Base-by-base conservation (phyloP, 331 rosid genomes). In the Malus hybrid region DNA sequence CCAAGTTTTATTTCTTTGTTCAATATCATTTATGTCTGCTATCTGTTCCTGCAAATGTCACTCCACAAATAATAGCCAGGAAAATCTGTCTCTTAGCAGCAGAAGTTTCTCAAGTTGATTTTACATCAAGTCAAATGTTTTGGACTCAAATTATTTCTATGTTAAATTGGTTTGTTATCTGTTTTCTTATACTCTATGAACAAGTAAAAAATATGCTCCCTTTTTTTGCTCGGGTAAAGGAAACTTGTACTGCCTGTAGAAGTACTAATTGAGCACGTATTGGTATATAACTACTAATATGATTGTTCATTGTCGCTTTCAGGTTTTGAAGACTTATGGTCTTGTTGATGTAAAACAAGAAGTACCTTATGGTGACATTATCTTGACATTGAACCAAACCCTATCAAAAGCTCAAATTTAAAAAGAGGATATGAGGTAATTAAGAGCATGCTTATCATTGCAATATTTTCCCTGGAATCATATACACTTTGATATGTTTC, bases 271-370 rank as follows among this genome's bases (percentile, higher is more conserved):
- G 60, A 36, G 42, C 6, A 4, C 3, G 11, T 62, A 8, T 14
- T 56, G 66, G 61, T 36, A 34, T 13, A 10, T 36, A 57, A 11
- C 42, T 52, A 52, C 16, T 52, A 52, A 36, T 50, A 44, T 60
- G 44, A 72, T 20, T 34, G 46, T 74, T 70, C 16, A 28, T 24
- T 67, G 72, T 52, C 42, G 32, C 42, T 80, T 55, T 7, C 86
- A 90, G 96, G 93, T 86, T 65, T 80, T 93, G 83, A 86, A 85
- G 85, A 90, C 85, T 69, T 72, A 74, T 67, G 83, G 73, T 70
- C 86, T 87, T 19, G 32, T 90, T 76, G 88, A 90, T 69, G 88
- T 90, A 59, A 75, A 83, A 24, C 97, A 91, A 86, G 92, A 91
- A 76, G 83, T 55, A 65, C 92, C 95, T 57, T 88, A 90, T 31